Base-by-base conservation (phyloP, 164 flowering plant genomes). In the Platanus orientalis region DNA sequence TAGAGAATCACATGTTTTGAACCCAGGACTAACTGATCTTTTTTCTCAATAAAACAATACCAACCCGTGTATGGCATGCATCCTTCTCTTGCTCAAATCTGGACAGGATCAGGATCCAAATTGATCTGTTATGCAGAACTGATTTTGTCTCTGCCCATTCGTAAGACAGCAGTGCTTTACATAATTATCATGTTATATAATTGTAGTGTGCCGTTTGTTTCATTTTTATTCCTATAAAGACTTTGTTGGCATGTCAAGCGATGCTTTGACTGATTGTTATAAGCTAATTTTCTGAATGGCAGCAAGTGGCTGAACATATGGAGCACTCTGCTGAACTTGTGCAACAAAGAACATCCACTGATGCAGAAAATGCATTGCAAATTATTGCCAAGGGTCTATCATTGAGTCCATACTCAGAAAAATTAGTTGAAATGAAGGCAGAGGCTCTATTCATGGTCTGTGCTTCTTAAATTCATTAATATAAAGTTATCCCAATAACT, bases 381-480 rank as follows among this genome's bases (percentile, higher is more conserved):
- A 62, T 69, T 14, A 79, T 85, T 73, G 55, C 67, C 6, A 83
- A 88, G 60, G 94, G 82, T 61, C 66, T 92, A 72, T 62, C 80
- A 44, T 79, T 84, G 36, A 81, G 99, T 74, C 71, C 82, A 34
- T 75, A 75, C 65, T 86, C 96, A 12, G 99, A 92, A 61, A 83
- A 59, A 61, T 70, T 95, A 55, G 67, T 90, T 67, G 78, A 85
- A 78, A 80, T 85, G 87, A 95, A 90, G 78, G 94, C 90, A 24
- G 85, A 88, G 81, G 88, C 95, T 69, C 78, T 92, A 6, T 80
- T 53, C 61, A 39, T 76, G 88, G 99, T 95, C 24, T 65, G 83
- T 83, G 54, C 44, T 71, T 54, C 54, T 62, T 71, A 7, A 36
- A 12, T 12, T 42, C 53, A n/a, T 55, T 23, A 19, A 1, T 53